phyloP scores from a whole-genome alignment of 768 basidiomycete species.

The Kwoniella mangroviensis region DNA sequence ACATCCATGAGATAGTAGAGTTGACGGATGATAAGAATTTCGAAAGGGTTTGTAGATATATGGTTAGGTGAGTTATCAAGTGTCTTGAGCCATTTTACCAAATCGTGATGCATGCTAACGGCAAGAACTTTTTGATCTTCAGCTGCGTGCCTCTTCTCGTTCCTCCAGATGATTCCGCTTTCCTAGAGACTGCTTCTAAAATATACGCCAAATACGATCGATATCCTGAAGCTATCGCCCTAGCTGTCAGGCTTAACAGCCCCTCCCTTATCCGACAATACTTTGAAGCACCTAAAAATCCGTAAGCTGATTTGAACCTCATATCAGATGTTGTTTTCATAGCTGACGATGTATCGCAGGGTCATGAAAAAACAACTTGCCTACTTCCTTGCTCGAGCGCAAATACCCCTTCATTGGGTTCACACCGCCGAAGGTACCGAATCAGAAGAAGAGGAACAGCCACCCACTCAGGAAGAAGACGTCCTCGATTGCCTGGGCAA shows the following conservation, averaged over 20 bases:
- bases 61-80: constrained; percentile 73
- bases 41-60: constrained; percentile 88
- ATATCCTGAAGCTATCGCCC: constrained; percentile 85
- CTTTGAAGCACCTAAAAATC: constrained; percentile 86
- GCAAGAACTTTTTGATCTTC: constrained; percentile 41
- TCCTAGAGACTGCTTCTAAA: constrained; percentile 82
- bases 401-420: constrained; percentile 88
- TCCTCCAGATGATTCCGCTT: constrained; percentile 87
- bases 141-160: constrained; percentile 86
- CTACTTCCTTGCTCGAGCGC: constrained; percentile 87
- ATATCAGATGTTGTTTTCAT: neutral
- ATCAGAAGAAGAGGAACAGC: constrained; percentile 62
- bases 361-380: constrained; percentile 94
- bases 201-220: constrained; percentile 86
- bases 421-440: constrained; percentile 65
- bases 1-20: constrained; percentile 74
- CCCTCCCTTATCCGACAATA: constrained; percentile 79
- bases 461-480: constrained; percentile 76
- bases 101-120: neutral
- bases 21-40: constrained; percentile 74
- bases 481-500: constrained; percentile 86
- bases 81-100: too few relatives aligned
- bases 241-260: constrained; percentile 84
- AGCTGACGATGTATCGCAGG: constrained; percentile 58
- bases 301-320: constrained; percentile 64